Percentiles rank a stretch among this genome's conserved stretches.
Evolutionary conservation across 371 early-diverging fungal species (phyloP).

Genomic region (Paramicrosporidium saccamoebae): DNA sequence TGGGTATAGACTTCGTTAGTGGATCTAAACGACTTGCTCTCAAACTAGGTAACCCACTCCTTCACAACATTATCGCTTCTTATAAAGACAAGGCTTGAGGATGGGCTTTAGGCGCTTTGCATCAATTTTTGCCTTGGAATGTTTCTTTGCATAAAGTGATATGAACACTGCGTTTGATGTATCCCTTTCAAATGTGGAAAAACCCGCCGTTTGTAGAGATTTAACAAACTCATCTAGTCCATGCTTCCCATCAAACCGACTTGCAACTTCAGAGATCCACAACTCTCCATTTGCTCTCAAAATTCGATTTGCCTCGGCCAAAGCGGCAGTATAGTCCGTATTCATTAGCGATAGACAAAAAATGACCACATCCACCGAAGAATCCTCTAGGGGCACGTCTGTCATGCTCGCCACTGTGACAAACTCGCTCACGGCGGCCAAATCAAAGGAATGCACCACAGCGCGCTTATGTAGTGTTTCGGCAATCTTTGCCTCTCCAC

Average conservation of each 20-base stretch:
- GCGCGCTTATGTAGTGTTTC: constrained; percentile 15
- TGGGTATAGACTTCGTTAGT: too few species aligned
- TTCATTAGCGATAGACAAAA: constrained; percentile 94
- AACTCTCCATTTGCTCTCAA: constrained; percentile 47
- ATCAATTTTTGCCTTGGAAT: too few species aligned
- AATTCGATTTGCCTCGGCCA: constrained; percentile 65
- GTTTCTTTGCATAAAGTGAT: too few species aligned
- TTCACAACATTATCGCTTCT: too few species aligned
- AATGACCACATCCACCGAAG: constrained; percentile 50
- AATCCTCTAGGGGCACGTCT: constrained; percentile 35
- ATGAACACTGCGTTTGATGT: too few species aligned
- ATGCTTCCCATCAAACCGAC: constrained; percentile 44
- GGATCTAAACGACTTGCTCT: too few species aligned
- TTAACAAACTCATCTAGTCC: constrained; percentile 37
- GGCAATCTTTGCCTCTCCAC: constrained; percentile 83
- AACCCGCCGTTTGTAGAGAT: constrained; percentile 27
- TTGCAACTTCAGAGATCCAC: constrained; percentile 71
- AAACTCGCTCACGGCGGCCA: constrained; percentile 40
- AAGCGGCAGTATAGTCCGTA: constrained; percentile 60
- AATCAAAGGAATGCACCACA: constrained; percentile 73
- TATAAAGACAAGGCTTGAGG: too few species aligned
- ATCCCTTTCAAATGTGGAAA: too few species aligned
- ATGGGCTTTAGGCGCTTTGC: too few species aligned
- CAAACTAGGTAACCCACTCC: too few species aligned
- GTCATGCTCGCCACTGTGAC: constrained; percentile 82